Base-by-base conservation (phyloP, 2,329 filamentous ascomycete species). In the Pseudogymnoascus sp. region DNA sequence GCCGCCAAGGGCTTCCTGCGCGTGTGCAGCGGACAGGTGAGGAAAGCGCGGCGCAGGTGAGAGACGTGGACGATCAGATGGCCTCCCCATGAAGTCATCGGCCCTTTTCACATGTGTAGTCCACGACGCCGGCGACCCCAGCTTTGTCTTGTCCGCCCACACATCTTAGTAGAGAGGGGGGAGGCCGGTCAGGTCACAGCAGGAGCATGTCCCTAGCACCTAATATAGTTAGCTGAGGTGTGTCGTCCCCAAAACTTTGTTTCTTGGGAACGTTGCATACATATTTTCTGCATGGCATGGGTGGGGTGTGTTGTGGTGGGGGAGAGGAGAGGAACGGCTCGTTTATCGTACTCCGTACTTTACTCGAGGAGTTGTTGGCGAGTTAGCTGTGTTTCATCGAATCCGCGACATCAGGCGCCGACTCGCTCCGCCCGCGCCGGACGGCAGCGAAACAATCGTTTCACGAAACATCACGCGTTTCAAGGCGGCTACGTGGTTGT, bases 401-500 rank as follows among this genome's bases (percentile, higher is more conserved):
- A 14, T 29, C 24, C 44, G 44, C 44, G 44, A 50, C 24, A 50
- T 50, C 44, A 50, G 44, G 44, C 44, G 44, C 44, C 44, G 24
- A 50, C 21, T 50, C 24, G 21, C 44, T n/a, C 10, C 24, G 6
- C 44, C 24, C 14, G 21, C 44, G n/a, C 44, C 24, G 44, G 44
- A 29, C 26, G 26, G 26, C 6, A 7, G 5, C 26, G 24, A 50
- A 50, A 50, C 19, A 21, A 50, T 13, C 14, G 44, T 50, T 50
- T 50, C 44, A 50, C 44, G 44, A 50, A 50, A 29, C 44, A 50
- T 50, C 44, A 50, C 44, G 24, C 44, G 44, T 50, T 50, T 50
- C 44, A 50, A 29, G 26, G 13, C 14, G 21, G 24, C 44, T 50
- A 29, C 44, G 44, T 50, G 29, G 44, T 50, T 50, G 44, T 50